phyloP scores from a whole-genome alignment of 2,329 filamentous ascomycete species.

The Periconia sp. region DNA sequence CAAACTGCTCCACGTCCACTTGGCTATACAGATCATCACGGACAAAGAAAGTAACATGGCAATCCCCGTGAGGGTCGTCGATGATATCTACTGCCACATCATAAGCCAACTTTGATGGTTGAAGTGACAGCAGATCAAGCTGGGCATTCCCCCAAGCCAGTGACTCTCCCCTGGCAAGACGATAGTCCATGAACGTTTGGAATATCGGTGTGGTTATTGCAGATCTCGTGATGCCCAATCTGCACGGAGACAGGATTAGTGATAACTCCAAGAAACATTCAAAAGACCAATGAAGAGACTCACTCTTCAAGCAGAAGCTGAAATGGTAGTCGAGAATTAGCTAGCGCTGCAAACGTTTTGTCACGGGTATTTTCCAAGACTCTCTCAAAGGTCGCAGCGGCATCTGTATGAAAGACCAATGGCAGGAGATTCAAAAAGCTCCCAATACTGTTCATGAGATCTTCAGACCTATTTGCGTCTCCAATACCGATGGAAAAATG shows the following conservation, averaged over 20 bases:
- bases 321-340: slow-evolving; percentile 56
- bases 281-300: no score
- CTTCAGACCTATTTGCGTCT: slow-evolving; percentile 51
- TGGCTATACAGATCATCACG: slow-evolving; percentile 37
- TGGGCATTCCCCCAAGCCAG: no score
- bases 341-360: not conserved
- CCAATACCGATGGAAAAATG: slow-evolving; percentile 57
- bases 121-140: no score
- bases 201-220: slow-evolving; percentile 54
- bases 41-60: no score
- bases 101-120: no score
- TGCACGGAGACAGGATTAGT: no score
- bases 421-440: slow-evolving; percentile 57
- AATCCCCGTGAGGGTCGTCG: slow-evolving; percentile 12
- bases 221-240: slow-evolving; percentile 51
- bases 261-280: no score
- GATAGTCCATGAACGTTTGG: slow-evolving; percentile 58
- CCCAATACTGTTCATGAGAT: slow-evolving; percentile 49
- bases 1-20: slow-evolving; percentile 29
- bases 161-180: no score
- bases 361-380: slow-evolving; percentile 24
- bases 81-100: slow-evolving; percentile 20
- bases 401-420: not conserved
- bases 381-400: slow-evolving; percentile 23
- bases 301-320: slow-evolving; percentile 55